These are phyloP conservation scores for Besnoitia besnoiti DNA, from an alignment of 169 alveolate genomes.

Conservation along the genomic window DNA sequence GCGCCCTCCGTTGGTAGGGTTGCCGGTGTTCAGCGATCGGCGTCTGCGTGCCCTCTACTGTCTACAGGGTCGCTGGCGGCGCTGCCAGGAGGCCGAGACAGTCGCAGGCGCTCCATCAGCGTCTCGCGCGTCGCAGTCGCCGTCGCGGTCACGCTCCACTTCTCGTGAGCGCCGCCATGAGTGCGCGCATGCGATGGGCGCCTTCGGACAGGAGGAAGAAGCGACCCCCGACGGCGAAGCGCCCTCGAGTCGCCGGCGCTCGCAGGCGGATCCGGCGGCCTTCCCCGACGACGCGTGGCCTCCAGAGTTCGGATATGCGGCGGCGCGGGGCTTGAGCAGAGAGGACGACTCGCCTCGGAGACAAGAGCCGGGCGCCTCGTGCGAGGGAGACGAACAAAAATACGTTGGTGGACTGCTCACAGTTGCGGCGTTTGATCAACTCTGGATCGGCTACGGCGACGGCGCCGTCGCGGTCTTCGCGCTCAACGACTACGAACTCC, in stretches of 20 bases:
- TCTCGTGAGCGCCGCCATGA: no score
- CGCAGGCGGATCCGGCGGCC: background rate
- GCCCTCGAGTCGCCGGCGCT: background rate
- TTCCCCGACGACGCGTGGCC: background rate
- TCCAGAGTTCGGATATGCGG: background rate
- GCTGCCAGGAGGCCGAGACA: no score
- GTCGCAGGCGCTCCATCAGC: no score
- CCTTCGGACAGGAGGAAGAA: no score
- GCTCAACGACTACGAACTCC: conserved; percentile 33
- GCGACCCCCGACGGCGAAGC: no score
- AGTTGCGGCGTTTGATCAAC: conserved; percentile 39
- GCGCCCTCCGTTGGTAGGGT: no score
- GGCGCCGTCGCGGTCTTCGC: conserved; percentile 40
- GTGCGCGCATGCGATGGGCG: no score
- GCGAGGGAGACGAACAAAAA: background rate
- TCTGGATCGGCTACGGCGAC: conserved; percentile 57
- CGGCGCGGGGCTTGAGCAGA: background rate
- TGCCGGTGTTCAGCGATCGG: no score
- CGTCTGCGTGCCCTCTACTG: no score
- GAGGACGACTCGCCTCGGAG: background rate
- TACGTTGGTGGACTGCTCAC: conserved; percentile 49
- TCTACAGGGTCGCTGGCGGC: no score
- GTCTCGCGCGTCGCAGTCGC: no score
- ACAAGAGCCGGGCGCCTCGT: background rate
- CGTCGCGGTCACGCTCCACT: no score